Evolutionary conservation across 345 rosid species (phyloP), one percentile per base, ranked within the genome.

Genomic region (Camelina sativa): DNA sequence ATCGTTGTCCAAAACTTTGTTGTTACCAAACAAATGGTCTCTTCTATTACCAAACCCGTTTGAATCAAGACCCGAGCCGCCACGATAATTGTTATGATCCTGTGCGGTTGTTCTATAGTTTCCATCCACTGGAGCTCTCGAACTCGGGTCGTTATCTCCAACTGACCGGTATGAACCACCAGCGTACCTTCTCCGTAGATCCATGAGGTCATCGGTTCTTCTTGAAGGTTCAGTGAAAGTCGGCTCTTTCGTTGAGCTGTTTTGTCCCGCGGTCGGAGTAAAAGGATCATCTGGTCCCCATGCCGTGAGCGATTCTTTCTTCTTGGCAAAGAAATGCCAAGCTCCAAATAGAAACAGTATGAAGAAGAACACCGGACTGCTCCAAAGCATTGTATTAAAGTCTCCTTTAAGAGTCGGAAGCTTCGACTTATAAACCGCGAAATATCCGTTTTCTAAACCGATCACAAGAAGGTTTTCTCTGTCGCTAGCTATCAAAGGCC

Each of bases 221-320:
- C 96, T 80, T 15, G 94, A 71, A 23, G 97, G 83, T 25, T 91
- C 97, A 2, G 76, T 80, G 19, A 84, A 76, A 32, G 69, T 79
- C 2, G 90, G 71, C 71, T 90, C 83, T n/a, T 91, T 93, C 25
- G 73, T 52, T 60, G 77, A 69, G 2, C 87, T 75, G 62, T 71
- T 93, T 47, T 84, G 68, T 6, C 86, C 83, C 0, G 87, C 83
- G 4, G 86, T 53, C 1, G 95, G 83, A 67, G 77, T 82, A 54
- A 94, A 94, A 7, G 96, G 96, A 69, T 94, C 97, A 40, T 91
- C 95, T 0, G 96, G 86, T 69, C 97, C 99, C 96, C 97, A 92
- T 0, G 97, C 88, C 0, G 96, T 90, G 37, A 90, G 86, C 0
- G 88, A 89, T 47, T 92, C 97, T 81, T 95, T 92, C 88, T 95